Evolutionary conservation across 2,329 filamentous ascomycete species (phyloP), one percentile per base, ranked within the genome.

Genomic region (Lecanoromycetidae sp.): DNA sequence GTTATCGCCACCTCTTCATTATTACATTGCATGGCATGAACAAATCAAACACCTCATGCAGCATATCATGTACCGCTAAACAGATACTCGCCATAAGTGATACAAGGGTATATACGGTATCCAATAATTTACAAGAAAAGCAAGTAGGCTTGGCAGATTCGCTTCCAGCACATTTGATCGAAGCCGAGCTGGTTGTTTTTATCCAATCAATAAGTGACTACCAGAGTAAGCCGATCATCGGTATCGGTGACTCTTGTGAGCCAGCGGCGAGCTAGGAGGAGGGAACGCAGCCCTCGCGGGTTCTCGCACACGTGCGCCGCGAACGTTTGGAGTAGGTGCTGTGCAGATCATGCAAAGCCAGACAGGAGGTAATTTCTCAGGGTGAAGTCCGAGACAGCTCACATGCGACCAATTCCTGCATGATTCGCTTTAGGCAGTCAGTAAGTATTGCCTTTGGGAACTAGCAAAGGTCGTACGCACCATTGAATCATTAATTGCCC

Each of bases 331-430:
- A 1, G 66, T 69, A 20, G 60, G 56, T 44, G 64, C 63, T 4
- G 65, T 67, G 55, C 72, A 76, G 50, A 71, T 71, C 33, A 69
- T 60, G 57, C 72, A 76, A 10, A 73, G 66, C 53, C 73, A 74
- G 25, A 70, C 61, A 1, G 68, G 66, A 8, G 66, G 61, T 19
- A 72, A 60, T 44, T 66, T 68, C 30, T 67, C 64, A 15, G 65
- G 60, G 47, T 71, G 37, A 13, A 79, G 59, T 2, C 76, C 75
- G 19, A 79, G 67, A 55, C 77, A 81, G 46, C 66, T 66, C 26
- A 72, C 71, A 56, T 81, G 77, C 25, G 77, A 64, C 72, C 75
- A 80, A 55, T 79, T 76, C n/a, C 66, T 72, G 62, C 77, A 81
- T 20, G 72, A 75, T 59, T 76, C 73, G 61, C 77, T 72, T 45